phyloP scores from a whole-genome alignment of 139 green algal genomes.

The Chlorella sorokiniana region DNA sequence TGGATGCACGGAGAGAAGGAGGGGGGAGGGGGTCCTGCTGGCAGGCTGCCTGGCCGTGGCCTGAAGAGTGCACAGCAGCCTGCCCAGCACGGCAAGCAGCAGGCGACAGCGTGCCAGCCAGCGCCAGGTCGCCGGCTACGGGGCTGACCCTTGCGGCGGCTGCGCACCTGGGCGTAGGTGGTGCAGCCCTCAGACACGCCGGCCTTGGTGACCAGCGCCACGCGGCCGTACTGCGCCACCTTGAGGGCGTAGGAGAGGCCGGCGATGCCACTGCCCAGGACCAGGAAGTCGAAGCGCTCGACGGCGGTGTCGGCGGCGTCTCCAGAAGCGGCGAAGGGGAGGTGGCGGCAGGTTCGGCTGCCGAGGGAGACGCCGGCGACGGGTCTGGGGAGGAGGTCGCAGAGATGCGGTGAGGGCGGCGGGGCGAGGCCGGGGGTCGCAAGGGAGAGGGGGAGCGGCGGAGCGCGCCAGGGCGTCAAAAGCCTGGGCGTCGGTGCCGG shows the following conservation, averaged over 20 bases:
- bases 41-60: no score
- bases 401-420: background rate
- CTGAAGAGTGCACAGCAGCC: no score
- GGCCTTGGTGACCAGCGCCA: slow-evolving; percentile 96
- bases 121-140: no score
- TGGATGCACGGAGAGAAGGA: no score
- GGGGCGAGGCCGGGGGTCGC: no score
- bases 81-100: background rate
- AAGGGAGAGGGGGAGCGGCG: no score
- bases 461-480: background rate
- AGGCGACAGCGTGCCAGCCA: no score
- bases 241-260: slow-evolving; percentile 95
- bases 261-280: slow-evolving; percentile 95
- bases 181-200: slow-evolving; percentile 82
- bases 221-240: slow-evolving; percentile 87
- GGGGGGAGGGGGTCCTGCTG: no score
- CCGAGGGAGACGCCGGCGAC: background rate
- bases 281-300: slow-evolving; percentile 82
- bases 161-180: slow-evolving; percentile 66
- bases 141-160: background rate
- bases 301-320: background rate
- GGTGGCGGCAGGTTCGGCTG: background rate
- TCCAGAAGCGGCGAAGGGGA: no score
- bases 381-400: background rate
- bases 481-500: slow-evolving; percentile 8